Base-by-base conservation (phyloP, 345 rosid genomes). In the Ceriops decandra region DNA sequence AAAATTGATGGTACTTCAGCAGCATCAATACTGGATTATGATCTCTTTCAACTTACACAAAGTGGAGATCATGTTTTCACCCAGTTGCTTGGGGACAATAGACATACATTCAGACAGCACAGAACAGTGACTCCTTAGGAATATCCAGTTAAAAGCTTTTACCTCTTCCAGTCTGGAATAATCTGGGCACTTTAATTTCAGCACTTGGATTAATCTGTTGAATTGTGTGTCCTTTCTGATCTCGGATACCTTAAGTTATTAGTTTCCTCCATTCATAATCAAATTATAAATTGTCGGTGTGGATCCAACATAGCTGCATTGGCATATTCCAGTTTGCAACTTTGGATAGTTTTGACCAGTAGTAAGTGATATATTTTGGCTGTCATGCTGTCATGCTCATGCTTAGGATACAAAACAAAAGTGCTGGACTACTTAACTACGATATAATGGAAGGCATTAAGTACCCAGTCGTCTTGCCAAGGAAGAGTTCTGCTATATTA, bases 1-100 rank as follows among this genome's bases (percentile, higher is more conserved):
- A 90, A 76, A 62, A 28, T 33, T 20, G 22, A 33, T 46, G 51
- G 33, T 7, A 51, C 19, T 66, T 42, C 30, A 24, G 28, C 59
- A 1, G 28, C 56, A 8, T 19, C 33, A 19, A 42, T 62, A 35
- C 64, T 35, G 35, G 72, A 54, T 36, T 53, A 22, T 54, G 66
- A 65, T 57, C 57, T 68, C 4, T 64, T 49, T 51, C 24, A 15
- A 52, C 46, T 27, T 57, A 57, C 65, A 24, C 26, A 20, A 52
- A 67, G 21, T 66, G 56, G 72, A 69, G 57, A 27, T 38, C 38
- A 9, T 17, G 7, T 33, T 60, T 38, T 26, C 58, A 54, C 27
- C 33, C n/a, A 24, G 16, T 66, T 52, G 32, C 51, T 27, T 67
- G 10, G 26, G 59, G 59, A 22, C 59, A 22, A 7, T 54, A 13